Evolutionary conservation across 1,139 yeast species (phyloP).

Genomic region (Pichia sp.): DNA sequence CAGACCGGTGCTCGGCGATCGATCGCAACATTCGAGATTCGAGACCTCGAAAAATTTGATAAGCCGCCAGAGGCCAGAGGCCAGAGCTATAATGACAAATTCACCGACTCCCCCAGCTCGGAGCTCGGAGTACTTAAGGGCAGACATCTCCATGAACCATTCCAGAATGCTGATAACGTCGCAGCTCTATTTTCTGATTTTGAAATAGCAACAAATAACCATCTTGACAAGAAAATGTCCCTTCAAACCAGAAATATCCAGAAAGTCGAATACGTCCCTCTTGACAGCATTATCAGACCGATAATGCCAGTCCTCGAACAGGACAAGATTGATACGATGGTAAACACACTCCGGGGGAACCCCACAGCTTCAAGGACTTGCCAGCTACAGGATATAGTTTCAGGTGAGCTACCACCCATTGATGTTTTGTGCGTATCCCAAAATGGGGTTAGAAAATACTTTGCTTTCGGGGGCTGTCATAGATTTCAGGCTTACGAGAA

Average conservation of each 20-base stretch:
- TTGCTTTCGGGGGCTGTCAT: conserved; percentile 86
- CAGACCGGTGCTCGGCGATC: too few relatives aligned
- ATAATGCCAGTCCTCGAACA: conserved; percentile 76
- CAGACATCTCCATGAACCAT: too few relatives aligned
- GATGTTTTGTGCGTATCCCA: conserved; percentile 67
- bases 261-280: conserved; percentile 52
- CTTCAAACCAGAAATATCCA: conserved; percentile 40
- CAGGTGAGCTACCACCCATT: conserved; percentile 70
- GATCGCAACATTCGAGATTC: too few relatives aligned
- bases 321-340: conserved; percentile 72
- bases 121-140: too few relatives aligned
- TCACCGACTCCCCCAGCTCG: too few relatives aligned
- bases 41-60: too few relatives aligned
- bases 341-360: conserved; percentile 55
- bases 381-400: conserved; percentile 40
- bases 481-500: conserved; percentile 72
- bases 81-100: too few relatives aligned
- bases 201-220: too few relatives aligned
- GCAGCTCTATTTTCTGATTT: too few relatives aligned
- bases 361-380: conserved; percentile 66
- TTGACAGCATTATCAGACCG: conserved; percentile 63
- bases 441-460: conserved; percentile 52
- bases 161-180: too few relatives aligned
- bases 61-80: too few relatives aligned
- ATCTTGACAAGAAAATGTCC: conserved; percentile 20